Percentiles rank a stretch among this genome's conserved stretches.
These are phyloP conservation scores for Acanthochlamys bracteata DNA, from an alignment of 106 monocot genomes.

Conservation along the genomic window DNA sequence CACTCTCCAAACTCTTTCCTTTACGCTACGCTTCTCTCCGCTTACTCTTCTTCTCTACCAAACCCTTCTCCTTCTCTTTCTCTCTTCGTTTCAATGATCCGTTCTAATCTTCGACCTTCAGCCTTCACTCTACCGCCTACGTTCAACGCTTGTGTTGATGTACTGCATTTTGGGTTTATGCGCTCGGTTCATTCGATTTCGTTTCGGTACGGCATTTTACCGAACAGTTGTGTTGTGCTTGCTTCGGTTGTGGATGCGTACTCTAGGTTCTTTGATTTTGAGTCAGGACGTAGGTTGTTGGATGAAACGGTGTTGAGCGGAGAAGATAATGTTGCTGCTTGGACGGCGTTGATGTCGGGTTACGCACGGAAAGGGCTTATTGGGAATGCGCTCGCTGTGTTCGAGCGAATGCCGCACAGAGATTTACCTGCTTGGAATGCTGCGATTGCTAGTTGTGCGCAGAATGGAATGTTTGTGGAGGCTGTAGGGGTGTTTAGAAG, in stretches of 20 bases:
- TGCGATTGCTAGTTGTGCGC: constrained; percentile 52
- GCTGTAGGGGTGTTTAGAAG: constrained; percentile 33
- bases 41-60: constrained; percentile 43
- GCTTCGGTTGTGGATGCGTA: constrained; percentile 73
- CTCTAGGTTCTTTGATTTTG: constrained; percentile 42
- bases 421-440: constrained; percentile 90
- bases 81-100: constrained; percentile 51
- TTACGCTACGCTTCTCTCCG: constrained; percentile 86
- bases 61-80: constrained; percentile 24
- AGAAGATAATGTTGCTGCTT: constrained; percentile 61
- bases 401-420: constrained; percentile 79
- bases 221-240: constrained; percentile 33
- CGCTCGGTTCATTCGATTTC: constrained; percentile 37
- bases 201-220: constrained; percentile 34
- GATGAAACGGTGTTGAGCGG: constrained; percentile 56
- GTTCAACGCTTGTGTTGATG: constrained; percentile 38
- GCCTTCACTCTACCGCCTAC: constrained; percentile 72
- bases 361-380: constrained; percentile 47
- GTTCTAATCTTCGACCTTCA: constrained; percentile 17
- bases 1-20: constrained; percentile 65
- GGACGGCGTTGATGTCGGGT: constrained; percentile 77
- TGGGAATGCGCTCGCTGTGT: constrained; percentile 50
- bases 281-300: constrained; percentile 47
- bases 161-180: constrained; percentile 6
- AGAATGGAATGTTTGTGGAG: constrained; percentile 82